phyloP scores from a whole-genome alignment of 768 basidiomycete species.

The Mycena leptocephala region DNA sequence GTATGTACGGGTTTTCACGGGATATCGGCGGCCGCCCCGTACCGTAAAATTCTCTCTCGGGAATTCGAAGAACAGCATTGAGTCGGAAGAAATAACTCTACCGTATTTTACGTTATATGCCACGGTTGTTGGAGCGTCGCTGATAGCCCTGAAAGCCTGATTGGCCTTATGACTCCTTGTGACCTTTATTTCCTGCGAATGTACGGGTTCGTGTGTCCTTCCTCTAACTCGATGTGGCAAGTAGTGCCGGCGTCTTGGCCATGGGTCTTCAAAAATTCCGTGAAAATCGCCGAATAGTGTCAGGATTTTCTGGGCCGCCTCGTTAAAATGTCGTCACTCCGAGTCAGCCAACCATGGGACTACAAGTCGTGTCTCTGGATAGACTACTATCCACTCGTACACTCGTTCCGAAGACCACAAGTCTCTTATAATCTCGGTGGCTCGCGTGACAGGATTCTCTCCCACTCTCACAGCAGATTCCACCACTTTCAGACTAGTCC shows the following conservation, averaged over 20 bases:
- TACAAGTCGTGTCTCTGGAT: neutral
- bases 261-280: neutral
- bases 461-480: slow-evolving; percentile 4
- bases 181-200: slow-evolving; percentile 9
- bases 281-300: neutral
- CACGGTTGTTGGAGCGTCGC: neutral
- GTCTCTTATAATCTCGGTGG: slow-evolving; percentile 4
- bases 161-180: neutral
- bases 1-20: no score
- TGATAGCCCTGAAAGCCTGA: slow-evolving; percentile 6
- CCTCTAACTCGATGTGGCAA: neutral
- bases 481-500: slow-evolving; percentile 2
- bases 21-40: no score
- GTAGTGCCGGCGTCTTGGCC: neutral
- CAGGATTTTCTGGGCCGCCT: neutral
- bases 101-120: neutral
- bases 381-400: neutral
- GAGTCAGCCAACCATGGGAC: neutral
- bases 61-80: neutral
- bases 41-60: no score
- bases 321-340: neutral
- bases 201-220: slow-evolving; percentile 3
- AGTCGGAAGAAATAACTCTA: neutral
- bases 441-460: slow-evolving; percentile 9
- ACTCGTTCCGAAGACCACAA: slow-evolving; percentile 2